A percentile compares a stretch with the other conserved stretches of the same genome.
phyloP scores from a whole-genome alignment of 169 alveolate genomes.

The Ichthyophthirius multifiliis region DNA sequence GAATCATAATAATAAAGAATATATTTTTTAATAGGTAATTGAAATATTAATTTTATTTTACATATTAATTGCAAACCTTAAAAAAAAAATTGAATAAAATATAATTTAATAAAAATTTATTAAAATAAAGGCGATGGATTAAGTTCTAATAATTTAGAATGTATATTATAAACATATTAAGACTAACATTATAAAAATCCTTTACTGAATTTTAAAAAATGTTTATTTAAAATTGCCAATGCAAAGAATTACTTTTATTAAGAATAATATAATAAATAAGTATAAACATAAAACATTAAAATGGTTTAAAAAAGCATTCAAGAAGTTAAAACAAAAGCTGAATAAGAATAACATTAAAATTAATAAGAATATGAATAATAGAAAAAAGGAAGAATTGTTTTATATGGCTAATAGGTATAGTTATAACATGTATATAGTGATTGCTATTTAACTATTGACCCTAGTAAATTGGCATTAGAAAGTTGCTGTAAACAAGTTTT shows the following conservation, averaged over 20 bases:
- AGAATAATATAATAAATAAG: neutral
- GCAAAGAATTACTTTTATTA: conserved; percentile 28
- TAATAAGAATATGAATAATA: neutral
- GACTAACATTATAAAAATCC: too few species aligned
- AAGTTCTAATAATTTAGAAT: too few species aligned
- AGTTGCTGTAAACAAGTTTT: conserved; percentile 44
- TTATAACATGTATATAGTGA: conserved; percentile 17
- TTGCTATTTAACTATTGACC: conserved; percentile 25
- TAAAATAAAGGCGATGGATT: too few species aligned
- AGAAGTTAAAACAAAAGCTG: conserved; percentile 4
- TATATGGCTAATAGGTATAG: conserved; percentile 30
- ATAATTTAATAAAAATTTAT: too few species aligned
- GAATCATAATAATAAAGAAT: too few species aligned
- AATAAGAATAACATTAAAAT: conserved; percentile 25
- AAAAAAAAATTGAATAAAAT: too few species aligned
- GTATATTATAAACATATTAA: too few species aligned
- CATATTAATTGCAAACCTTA: too few species aligned
- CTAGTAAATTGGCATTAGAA: conserved; percentile 11
- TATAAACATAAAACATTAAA: neutral
- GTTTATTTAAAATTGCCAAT: conserved; percentile 21
- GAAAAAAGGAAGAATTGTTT: conserved; percentile 14
- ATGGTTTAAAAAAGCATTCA: neutral
- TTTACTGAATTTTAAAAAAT: neutral
- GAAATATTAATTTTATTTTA: too few species aligned
- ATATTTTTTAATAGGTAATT: too few species aligned